Evolutionary conservation across 345 rosid species (phyloP), one percentile per base, ranked within the genome.

Genomic region (Hypericum androsaemum): DNA sequence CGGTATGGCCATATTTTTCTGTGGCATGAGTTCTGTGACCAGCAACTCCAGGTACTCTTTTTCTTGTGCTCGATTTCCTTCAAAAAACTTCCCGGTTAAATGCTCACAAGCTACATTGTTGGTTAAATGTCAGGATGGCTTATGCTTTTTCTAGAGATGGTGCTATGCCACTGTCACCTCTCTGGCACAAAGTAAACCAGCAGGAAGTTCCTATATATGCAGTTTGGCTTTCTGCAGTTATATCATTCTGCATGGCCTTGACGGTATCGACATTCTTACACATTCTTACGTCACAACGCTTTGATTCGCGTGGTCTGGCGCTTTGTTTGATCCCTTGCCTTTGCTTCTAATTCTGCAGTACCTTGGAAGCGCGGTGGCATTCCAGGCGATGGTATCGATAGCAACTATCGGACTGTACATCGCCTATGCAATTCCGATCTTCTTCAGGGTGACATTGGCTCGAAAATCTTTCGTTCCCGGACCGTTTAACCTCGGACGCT

Each of bases 81-180:
- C 32, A 22, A 22, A 22, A 22, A 22, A 4, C 32, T 1, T 22
- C 32, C 32, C 4, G 32, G 32, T 22, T 22, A 22, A 22, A 22
- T 22, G 32, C 32, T 22, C 32, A 22, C 32, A 22, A 8, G 47
- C 47, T 40, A 13, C 9, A 39, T 36, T 22, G 32, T 22, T 4
- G 32, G 52, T 64, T 37, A 22, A 8, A 61, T 38, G 11, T 54
- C 77, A 89, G 98, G 76, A 90, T 90, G 96, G 98, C 77, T n/a
- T 90, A 90, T 59, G 98, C 98, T 28, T 90, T 90, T 63, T 87
- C 96, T 5, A 87, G 95, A 81, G 98, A 90, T 58, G 94, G 98
- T 57, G 98, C 95, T 7, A 83, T 90, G 96, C 96, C 96, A 42
- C 43, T 73, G 41, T 87, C 96, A 6, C 69, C 79, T 0, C 53